phyloP scores from a whole-genome alignment of 2,329 filamentous ascomycete genomes.

The Colletotrichum musae region DNA sequence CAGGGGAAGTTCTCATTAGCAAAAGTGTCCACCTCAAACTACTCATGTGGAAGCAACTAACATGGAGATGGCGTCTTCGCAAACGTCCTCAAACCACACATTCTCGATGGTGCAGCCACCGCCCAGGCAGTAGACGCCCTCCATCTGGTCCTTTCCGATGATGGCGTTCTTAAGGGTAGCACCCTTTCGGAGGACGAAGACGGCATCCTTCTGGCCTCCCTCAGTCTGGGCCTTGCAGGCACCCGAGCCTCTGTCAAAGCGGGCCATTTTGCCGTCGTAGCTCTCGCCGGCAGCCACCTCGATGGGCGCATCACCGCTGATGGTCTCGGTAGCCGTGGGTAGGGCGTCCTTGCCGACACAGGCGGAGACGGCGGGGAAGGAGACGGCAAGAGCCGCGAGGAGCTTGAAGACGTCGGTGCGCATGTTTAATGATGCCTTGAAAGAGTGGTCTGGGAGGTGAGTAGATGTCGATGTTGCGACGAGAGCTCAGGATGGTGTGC shows the following conservation, averaged over 20 bases:
- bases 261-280: conserved; percentile 52
- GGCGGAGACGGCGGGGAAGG: conserved; percentile 44
- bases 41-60: conserved; percentile 6
- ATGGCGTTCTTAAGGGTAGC: conserved; percentile 63
- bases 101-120: conserved; percentile 47
- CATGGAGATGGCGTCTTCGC: conserved; percentile 47
- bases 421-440: conserved; percentile 8
- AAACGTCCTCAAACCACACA: conserved; percentile 48
- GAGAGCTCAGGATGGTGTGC: not conserved
- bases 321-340: conserved; percentile 46
- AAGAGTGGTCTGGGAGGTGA: not conserved
- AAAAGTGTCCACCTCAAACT: not conserved
- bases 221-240: conserved; percentile 60
- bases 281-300: conserved; percentile 49
- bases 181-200: conserved; percentile 58
- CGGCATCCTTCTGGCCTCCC: conserved; percentile 59
- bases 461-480: not conserved
- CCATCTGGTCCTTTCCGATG: conserved; percentile 55
- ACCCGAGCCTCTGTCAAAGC: conserved; percentile 56
- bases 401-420: conserved; percentile 30
- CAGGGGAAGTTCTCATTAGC: not conserved
- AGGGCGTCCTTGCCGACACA: conserved; percentile 47
- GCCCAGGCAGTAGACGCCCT: conserved; percentile 48
- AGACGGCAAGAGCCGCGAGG: conserved; percentile 32
- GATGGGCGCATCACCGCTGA: conserved; percentile 50